These are phyloP conservation scores for Sarcomyxa edulis DNA, from an alignment of 768 basidiomycete species.

Conservation along the genomic window DNA sequence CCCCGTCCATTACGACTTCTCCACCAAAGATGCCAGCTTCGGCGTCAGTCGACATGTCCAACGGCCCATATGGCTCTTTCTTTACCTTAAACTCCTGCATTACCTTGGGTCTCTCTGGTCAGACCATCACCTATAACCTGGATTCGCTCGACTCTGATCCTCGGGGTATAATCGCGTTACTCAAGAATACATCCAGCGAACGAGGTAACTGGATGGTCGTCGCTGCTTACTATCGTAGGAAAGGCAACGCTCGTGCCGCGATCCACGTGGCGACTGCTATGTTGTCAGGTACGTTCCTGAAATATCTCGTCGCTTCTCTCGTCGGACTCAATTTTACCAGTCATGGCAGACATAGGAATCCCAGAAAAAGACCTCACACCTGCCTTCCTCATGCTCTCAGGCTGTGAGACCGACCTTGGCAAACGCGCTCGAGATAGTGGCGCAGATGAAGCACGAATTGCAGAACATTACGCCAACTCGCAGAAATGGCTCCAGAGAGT, in stretches of 20 bases:
- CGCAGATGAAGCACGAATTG: conserved; percentile 17
- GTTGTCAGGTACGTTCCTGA: conserved; percentile 40
- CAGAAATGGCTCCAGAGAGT: conserved; percentile 43
- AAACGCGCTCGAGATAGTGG: conserved; percentile 20
- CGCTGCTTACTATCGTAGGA: conserved; percentile 46
- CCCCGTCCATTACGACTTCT: not conserved
- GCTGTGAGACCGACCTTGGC: conserved; percentile 47
- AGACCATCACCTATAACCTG: conserved; percentile 38
- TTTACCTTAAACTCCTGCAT: conserved; percentile 13
- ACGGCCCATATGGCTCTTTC: conserved; percentile 1
- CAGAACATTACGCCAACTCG: conserved; percentile 33
- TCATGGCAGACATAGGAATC: conserved; percentile 30
- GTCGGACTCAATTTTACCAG: conserved; percentile 22
- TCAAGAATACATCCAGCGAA: conserved; percentile 39
- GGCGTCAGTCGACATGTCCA: not conserved
- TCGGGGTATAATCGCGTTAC: conserved; percentile 35
- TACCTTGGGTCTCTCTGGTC: conserved; percentile 30
- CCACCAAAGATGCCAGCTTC: too few species aligned
- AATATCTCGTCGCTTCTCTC: not conserved
- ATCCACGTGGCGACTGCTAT: conserved; percentile 37
- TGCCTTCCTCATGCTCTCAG: conserved; percentile 46
- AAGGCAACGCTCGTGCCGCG: conserved; percentile 39
- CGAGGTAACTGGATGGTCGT: conserved; percentile 53
- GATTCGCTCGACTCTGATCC: conserved; percentile 38
- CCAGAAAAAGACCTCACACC: conserved; percentile 38